Percentiles rank a stretch among this genome's conserved stretches.
phyloP scores from a whole-genome alignment of 257 asterid genomes.

The Ehretia macrophylla region DNA sequence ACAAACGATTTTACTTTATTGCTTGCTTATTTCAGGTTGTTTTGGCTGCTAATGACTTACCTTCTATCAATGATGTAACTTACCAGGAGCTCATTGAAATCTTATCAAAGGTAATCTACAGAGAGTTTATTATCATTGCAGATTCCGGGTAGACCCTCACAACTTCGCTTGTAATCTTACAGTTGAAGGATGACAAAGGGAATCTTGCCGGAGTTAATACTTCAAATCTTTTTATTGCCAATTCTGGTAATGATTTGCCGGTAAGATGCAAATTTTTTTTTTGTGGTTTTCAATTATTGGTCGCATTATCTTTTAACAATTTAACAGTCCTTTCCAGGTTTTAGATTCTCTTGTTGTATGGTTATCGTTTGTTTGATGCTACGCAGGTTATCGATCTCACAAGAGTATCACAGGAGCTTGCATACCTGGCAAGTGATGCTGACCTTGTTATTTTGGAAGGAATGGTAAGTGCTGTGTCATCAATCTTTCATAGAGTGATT shows the following conservation, averaged over 20 bases:
- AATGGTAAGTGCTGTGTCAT: constrained; percentile 53
- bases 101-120: constrained; percentile 58
- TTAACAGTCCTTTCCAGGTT: background rate
- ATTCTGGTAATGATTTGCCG: constrained; percentile 95
- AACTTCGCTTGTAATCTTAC: constrained; percentile 17
- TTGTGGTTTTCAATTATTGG: background rate
- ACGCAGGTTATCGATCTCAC: constrained; percentile 78
- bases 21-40: constrained; percentile 55
- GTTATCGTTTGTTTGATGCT: background rate
- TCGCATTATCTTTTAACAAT: constrained; percentile 1
- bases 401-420: constrained; percentile 86
- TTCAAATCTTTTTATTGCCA: constrained; percentile 74
- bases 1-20: background rate
- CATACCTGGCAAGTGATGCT: constrained; percentile 81
- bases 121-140: constrained; percentile 7
- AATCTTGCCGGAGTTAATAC: constrained; percentile 77
- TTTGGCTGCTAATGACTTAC: constrained; percentile 90
- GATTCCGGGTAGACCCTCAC: constrained; percentile 21
- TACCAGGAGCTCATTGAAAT: constrained; percentile 72
- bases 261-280: constrained; percentile 41
- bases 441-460: constrained; percentile 96
- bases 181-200: constrained; percentile 87
- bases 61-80: constrained; percentile 89
- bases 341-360: background rate
- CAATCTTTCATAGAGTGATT: background rate